Base-by-base conservation (phyloP, 169 alveolate species). In the Sarcocystis neurona region DNA sequence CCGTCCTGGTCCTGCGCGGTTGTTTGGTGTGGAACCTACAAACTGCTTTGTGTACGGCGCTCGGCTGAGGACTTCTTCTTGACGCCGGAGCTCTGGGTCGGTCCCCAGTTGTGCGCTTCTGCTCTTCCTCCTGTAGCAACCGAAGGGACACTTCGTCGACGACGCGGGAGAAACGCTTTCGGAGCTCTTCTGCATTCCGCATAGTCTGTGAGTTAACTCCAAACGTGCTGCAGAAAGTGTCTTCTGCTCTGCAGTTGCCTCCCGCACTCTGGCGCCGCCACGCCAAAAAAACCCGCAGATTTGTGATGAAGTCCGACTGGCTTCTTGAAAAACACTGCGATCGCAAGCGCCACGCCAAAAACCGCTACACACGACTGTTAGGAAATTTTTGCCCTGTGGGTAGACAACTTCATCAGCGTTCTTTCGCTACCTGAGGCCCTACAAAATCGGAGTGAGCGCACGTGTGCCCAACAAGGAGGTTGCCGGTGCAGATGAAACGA, bases 271-370 rank as follows among this genome's bases (percentile, higher is more conserved):
- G 58, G 30, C 66, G 56, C 39, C 74, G 50, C 91, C 91, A 88
- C 18, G 63, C 72, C 23, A 68, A 56, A 56, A 77, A 88, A 39
- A 77, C 84, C 78, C 84, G 80, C 63, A 78, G 46, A 47, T 63
- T 88, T 48, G 84, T 78, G 56, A 88, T 74, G 63, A 88, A 88
- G 77, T 88, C 91, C 60, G 87, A 88, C 88, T 88, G 91, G 46
- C 91, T 87, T 12, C 87, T 79, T 0, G 87, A 74, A 56, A 87
- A 87, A 34, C 47, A 32, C 91, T 87, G 72, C 5, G 15, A 27
- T 27, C 43, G 23, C 63, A 84, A 43, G 58, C 0, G 68, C 18
- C 5, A 15, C 27, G n/a, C 78, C 41, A 39, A 15, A 84, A 43
- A 79, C 87, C 70, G 70, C 32, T 32, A n/a, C n/a, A n/a, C n/a